Evolutionary conservation across 1,284 basidiomycete species (phyloP).

Genomic region (Rhodofomes roseus): DNA sequence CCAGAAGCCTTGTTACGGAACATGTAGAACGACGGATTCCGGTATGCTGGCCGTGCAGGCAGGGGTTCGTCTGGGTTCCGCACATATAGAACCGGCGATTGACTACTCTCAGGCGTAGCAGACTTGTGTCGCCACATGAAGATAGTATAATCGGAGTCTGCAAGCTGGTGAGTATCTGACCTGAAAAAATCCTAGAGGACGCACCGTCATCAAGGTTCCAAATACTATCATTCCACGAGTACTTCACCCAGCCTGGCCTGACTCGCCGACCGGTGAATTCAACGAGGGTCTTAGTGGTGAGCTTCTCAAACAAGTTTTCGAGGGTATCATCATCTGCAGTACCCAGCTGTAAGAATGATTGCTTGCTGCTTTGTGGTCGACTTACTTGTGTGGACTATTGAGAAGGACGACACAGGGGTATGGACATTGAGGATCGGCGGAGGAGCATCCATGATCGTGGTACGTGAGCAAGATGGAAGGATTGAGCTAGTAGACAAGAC

Average conservation of each 20-base stretch:
- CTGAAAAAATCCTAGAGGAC: conserved; percentile 12
- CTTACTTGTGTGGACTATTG: conserved; percentile 66
- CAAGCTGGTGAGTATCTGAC: neutral
- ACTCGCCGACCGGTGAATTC: conserved; percentile 57
- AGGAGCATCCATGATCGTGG: conserved; percentile 18
- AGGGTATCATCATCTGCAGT: conserved; percentile 64
- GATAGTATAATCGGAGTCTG: conserved; percentile 78
- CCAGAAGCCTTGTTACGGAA: conserved; percentile 40
- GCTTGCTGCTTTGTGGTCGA: neutral
- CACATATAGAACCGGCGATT: conserved; percentile 57
- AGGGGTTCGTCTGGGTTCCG: conserved; percentile 58
- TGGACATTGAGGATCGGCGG: conserved; percentile 62
- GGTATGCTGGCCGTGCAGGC: conserved; percentile 57
- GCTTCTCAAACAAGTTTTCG: conserved; percentile 58
- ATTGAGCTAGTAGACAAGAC: neutral
- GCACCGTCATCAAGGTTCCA: conserved; percentile 81
- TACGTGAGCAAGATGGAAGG: conserved; percentile 2
- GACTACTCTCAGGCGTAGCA: conserved; percentile 21
- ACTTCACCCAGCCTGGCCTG: conserved; percentile 76
- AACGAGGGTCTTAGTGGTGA: conserved; percentile 57
- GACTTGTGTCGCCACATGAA: conserved; percentile 67
- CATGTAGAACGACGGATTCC: conserved; percentile 67
- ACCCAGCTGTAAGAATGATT: conserved; percentile 3
- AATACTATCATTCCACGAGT: conserved; percentile 65
- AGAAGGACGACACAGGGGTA: conserved; percentile 68